Conservation (phyloP, 805 yeast genomes). For the Ogataea trehaloabstinens region DNA sequence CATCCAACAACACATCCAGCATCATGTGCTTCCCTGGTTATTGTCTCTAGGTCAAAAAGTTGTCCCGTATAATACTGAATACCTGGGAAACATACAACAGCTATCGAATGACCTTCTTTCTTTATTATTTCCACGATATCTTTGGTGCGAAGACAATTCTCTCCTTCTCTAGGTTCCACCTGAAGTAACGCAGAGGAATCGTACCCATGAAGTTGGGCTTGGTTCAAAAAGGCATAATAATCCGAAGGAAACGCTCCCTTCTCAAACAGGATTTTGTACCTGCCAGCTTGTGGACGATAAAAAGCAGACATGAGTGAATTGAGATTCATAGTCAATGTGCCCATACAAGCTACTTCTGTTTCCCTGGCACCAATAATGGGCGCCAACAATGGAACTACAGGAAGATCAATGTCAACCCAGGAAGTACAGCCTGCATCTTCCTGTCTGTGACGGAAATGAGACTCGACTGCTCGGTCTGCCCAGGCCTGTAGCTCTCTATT, state of each 20-base stretch:
- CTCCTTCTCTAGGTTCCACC: slow-evolving; percentile 57
- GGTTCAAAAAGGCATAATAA: slow-evolving; percentile 77
- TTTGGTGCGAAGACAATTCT: slow-evolving; percentile 56
- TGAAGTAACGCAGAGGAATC: slow-evolving; percentile 59
- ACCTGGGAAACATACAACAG: slow-evolving; percentile 80
- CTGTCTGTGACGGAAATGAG: slow-evolving; percentile 73
- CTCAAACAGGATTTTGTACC: slow-evolving; percentile 77
- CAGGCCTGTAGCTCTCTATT: slow-evolving; percentile 75
- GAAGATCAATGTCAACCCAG: slow-evolving; percentile 87
- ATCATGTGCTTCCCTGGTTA: slow-evolving; percentile 61
- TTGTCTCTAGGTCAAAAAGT: slow-evolving; percentile 67
- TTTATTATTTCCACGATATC: slow-evolving; percentile 59
- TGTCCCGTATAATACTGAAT: slow-evolving; percentile 94
- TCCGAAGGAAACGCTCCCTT: slow-evolving; percentile 91
- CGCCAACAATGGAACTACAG: slow-evolving; percentile 66
- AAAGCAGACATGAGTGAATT: slow-evolving; percentile 73
- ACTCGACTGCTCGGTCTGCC: slow-evolving; percentile 76
- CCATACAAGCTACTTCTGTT: slow-evolving; percentile 86
- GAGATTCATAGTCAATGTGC: slow-evolving; percentile 77
- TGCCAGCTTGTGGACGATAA: slow-evolving; percentile 58
- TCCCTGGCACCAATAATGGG: slow-evolving; percentile 72
- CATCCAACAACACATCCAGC: slow-evolving; percentile 69
- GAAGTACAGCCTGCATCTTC: slow-evolving; percentile 45
- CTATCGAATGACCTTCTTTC: slow-evolving; percentile 56
- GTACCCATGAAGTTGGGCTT: slow-evolving; percentile 59